These are phyloP conservation scores for Ceratocystis diversiconidia DNA, from an alignment of 2,329 filamentous ascomycete species.

Conservation along the genomic window DNA sequence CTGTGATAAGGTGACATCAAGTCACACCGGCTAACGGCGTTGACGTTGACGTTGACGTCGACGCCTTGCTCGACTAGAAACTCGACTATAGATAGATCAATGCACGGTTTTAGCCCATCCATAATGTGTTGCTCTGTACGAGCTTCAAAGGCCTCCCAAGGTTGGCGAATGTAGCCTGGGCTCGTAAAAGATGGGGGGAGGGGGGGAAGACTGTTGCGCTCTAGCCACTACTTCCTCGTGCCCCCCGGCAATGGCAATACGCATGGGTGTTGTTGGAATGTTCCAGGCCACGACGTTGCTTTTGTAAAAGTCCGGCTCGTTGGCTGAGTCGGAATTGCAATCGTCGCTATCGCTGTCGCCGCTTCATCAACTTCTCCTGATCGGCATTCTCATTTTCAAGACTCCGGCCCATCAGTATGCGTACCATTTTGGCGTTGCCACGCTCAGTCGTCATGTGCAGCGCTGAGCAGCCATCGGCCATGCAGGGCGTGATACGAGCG, in stretches of 20 bases:
- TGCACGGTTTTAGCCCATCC: too few relatives aligned
- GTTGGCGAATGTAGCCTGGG: too few relatives aligned
- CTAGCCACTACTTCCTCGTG: too few relatives aligned
- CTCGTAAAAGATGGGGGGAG: too few relatives aligned
- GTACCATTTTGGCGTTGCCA: slow-evolving; percentile 55
- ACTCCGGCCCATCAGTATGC: slow-evolving; percentile 58
- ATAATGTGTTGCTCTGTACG: too few relatives aligned
- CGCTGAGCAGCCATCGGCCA: slow-evolving; percentile 68
- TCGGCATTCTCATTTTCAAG: slow-evolving; percentile 57
- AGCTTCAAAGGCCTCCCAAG: too few relatives aligned
- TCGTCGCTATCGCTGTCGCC: slow-evolving; percentile 30
- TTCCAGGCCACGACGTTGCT: slow-evolving; percentile 73
- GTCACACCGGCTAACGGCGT: too few relatives aligned
- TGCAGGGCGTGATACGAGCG: slow-evolving; percentile 55
- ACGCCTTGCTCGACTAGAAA: too few relatives aligned
- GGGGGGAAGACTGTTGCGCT: too few relatives aligned
- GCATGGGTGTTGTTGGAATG: slow-evolving; percentile 55
- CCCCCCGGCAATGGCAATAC: slow-evolving; percentile 49
- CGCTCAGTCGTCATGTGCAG: slow-evolving; percentile 57
- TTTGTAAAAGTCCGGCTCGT: slow-evolving; percentile 67
- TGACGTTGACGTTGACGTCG: too few relatives aligned
- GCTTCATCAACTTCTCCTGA: slow-evolving; percentile 40
- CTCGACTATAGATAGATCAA: too few relatives aligned
- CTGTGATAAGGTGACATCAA: too few relatives aligned
- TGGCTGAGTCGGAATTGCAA: slow-evolving; percentile 18